A percentile compares a stretch with the other conserved stretches of the same genome.
Evolutionary conservation across 148 eudicot species (phyloP).

Genomic region (Nepenthes mirabilis): DNA sequence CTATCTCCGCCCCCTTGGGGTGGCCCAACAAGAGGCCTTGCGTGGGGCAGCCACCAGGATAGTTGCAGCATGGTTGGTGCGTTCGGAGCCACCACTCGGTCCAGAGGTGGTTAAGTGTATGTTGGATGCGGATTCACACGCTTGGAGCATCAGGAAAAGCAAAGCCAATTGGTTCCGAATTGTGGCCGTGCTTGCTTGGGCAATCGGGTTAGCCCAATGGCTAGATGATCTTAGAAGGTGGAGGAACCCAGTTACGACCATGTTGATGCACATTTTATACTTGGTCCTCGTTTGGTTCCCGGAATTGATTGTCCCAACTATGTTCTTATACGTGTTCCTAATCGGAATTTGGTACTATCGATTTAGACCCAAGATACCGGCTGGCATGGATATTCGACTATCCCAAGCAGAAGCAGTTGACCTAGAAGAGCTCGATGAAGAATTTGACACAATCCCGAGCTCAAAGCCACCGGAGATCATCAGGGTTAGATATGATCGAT

Average conservation of each 20-base stretch:
- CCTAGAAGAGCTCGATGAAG: slow-evolving; percentile 83
- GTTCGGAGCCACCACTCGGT: slow-evolving; percentile 89
- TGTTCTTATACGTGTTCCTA: slow-evolving; percentile 63
- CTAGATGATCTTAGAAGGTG: slow-evolving; percentile 66
- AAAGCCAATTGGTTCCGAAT: slow-evolving; percentile 92
- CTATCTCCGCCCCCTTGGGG: slow-evolving; percentile 84
- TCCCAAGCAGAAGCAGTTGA: slow-evolving; percentile 76
- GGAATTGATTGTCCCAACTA: slow-evolving; percentile 89
- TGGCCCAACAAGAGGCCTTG: slow-evolving; percentile 86
- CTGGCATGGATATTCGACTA: slow-evolving; percentile 73
- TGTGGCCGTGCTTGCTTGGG: slow-evolving; percentile 80
- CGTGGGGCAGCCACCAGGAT: slow-evolving; percentile 73
- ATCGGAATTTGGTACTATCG: slow-evolving; percentile 93
- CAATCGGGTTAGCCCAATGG: slow-evolving; percentile 87
- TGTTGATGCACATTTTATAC: slow-evolving; percentile 70
- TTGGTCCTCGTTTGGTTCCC: slow-evolving; percentile 93
- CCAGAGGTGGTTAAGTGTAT: slow-evolving; percentile 78
- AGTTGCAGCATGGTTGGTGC: slow-evolving; percentile 77
- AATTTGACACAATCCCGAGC: slow-evolving; percentile 83
- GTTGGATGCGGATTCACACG: slow-evolving; percentile 84
- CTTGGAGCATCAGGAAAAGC: slow-evolving; percentile 97
- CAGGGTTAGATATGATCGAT: slow-evolving; percentile 55
- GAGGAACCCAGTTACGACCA: slow-evolving; percentile 76
- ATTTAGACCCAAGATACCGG: slow-evolving; percentile 79
- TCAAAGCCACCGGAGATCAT: slow-evolving; percentile 61